Conservation (phyloP, 2,329 filamentous ascomycete genomes). For the Ploettnerulaceae sp. region DNA sequence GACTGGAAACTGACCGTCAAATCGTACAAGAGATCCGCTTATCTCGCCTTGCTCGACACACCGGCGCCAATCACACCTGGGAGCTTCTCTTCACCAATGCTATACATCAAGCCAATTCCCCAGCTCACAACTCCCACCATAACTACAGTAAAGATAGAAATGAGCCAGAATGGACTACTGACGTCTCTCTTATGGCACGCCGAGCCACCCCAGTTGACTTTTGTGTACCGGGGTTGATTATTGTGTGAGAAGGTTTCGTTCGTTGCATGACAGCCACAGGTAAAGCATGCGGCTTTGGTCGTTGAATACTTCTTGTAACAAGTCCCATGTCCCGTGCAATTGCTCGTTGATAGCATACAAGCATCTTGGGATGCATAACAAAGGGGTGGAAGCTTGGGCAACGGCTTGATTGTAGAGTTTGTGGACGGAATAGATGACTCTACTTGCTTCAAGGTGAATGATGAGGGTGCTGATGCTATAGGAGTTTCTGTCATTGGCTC, state of each 20-base stretch:
- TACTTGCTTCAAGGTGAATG: conserved; percentile 14
- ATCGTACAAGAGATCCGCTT: conserved; percentile 25
- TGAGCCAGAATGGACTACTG: conserved; percentile 82
- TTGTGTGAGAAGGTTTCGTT: conserved; percentile 34
- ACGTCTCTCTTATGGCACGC: conserved; percentile 91
- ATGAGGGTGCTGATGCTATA: conserved; percentile 8
- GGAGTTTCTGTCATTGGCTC: conserved; percentile 28
- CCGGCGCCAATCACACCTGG: conserved; percentile 96
- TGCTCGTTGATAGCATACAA: conserved; percentile 66
- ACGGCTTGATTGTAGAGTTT: conserved; percentile 19
- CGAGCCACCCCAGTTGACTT: conserved; percentile 74
- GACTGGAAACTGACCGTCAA: conserved; percentile 12
- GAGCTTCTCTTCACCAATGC: conserved; percentile 79
- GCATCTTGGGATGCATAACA: conserved; percentile 69
- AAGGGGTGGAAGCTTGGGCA: conserved; percentile 46
- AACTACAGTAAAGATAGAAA: conserved; percentile 68
- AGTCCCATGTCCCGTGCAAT: conserved; percentile 76
- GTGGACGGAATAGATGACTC: conserved; percentile 14
- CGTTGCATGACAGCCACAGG: conserved; percentile 68
- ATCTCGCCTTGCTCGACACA: conserved; percentile 61
- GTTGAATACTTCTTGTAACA: conserved; percentile 65
- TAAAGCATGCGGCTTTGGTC: conserved; percentile 58
- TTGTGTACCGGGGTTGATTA: conserved; percentile 45
- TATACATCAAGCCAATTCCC: conserved; percentile 73
- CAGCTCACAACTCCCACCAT: conserved; percentile 64